phyloP scores from a whole-genome alignment of 2,329 filamentous ascomycete species.

The Fusarium sp. region DNA sequence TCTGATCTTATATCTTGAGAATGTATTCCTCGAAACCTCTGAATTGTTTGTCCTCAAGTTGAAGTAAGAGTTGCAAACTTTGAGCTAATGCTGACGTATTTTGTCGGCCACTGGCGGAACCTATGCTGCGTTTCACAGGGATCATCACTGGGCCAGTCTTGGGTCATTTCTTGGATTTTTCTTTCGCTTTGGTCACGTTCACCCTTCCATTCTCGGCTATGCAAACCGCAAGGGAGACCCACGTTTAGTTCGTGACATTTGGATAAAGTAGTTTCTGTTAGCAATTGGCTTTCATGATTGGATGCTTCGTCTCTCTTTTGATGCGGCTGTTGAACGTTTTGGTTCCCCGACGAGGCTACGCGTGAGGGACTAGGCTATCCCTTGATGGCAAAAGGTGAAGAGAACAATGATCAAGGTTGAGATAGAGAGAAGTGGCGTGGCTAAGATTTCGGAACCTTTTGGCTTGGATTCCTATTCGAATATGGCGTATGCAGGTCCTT shows the following conservation, averaged over 20 bases:
- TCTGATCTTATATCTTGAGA: background rate
- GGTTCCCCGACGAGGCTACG: conserved; percentile 5
- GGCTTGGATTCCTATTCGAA: background rate
- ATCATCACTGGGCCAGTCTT: conserved; percentile 31
- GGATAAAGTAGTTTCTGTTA: conserved; percentile 2
- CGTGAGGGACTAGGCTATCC: conserved; percentile 1
- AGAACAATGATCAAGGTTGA: background rate
- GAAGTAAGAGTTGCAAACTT: background rate
- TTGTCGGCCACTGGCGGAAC: conserved; percentile 26
- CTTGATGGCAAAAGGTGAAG: conserved; percentile 10
- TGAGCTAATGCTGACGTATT: conserved; percentile 28
- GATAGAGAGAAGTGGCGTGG: conserved; percentile 14
- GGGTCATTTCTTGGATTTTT: conserved; percentile 23
- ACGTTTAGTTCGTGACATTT: conserved; percentile 1
- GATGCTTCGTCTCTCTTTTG: background rate
- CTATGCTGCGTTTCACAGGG: conserved; percentile 7
- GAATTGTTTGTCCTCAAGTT: too few relatives aligned
- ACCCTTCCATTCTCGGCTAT: conserved; percentile 18
- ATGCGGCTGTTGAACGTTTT: conserved; percentile 7
- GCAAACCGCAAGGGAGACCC: conserved; percentile 19
- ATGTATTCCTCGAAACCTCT: background rate
- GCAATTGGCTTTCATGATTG: conserved; percentile 44
- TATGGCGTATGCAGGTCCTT: background rate
- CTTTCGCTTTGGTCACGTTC: conserved; percentile 24
- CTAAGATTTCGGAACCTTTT: conserved; percentile 34